phyloP scores from a whole-genome alignment of 2,329 filamentous ascomycete species.

The Clarireedia paspali region DNA sequence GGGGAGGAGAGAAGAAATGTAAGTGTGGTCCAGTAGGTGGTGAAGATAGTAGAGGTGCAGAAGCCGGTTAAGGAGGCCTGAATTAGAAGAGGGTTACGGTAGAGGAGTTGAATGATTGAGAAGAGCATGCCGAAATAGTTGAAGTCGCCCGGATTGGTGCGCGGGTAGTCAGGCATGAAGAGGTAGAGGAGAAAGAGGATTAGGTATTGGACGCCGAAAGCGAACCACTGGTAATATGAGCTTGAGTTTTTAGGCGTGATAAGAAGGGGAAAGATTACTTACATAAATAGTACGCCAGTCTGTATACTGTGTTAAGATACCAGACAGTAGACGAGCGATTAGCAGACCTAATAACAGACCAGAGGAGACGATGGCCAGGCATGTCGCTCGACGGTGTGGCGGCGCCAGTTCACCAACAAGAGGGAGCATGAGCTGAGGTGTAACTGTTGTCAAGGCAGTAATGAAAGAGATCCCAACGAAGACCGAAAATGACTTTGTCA shows the following conservation, averaged over 20 bases:
- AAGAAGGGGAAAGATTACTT: neutral
- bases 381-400: conserved; percentile 55
- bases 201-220: conserved; percentile 61
- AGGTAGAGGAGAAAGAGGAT: conserved; percentile 59
- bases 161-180: conserved; percentile 76
- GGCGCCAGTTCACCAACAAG: conserved; percentile 74
- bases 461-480: conserved; percentile 68
- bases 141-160: conserved; percentile 57
- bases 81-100: conserved; percentile 58
- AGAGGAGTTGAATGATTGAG: conserved; percentile 56
- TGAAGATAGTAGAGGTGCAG: conserved; percentile 54
- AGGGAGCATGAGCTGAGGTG: conserved; percentile 72
- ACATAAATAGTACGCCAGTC: conserved; percentile 67
- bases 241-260: neutral
- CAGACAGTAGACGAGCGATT: conserved; percentile 66
- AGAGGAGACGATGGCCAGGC: conserved; percentile 66
- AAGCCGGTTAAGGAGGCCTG: conserved; percentile 63
- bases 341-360: conserved; percentile 70
- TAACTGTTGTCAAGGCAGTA: conserved; percentile 70
- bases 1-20: conserved; percentile 68
- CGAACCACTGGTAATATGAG: conserved; percentile 47
- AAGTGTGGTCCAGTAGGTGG: conserved; percentile 65
- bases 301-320: conserved; percentile 65
- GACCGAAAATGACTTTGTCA: conserved; percentile 55
- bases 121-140: conserved; percentile 59